Conservation (phyloP, 352 stramenopile species). For the Phytophthora capsici region DNA sequence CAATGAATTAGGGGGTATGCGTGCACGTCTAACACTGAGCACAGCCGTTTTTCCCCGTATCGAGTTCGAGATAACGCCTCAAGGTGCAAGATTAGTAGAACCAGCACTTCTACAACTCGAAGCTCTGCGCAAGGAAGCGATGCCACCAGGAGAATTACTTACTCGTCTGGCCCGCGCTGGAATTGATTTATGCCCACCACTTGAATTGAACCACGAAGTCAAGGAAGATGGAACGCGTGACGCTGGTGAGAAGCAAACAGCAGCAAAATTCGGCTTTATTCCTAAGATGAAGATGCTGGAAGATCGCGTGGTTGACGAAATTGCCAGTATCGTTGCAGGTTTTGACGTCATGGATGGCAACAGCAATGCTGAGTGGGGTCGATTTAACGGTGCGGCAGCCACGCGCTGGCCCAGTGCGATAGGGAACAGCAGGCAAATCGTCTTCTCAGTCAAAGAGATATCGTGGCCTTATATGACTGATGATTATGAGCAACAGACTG, state of each 20-base stretch:
- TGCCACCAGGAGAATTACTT: slow-evolving; percentile 67
- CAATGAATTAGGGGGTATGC: slow-evolving; percentile 21
- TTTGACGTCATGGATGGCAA: slow-evolving; percentile 62
- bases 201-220: slow-evolving; percentile 15
- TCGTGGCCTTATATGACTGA: slow-evolving; percentile 75
- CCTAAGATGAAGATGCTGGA: slow-evolving; percentile 72
- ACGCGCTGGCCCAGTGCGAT: slow-evolving; percentile 36
- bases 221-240: slow-evolving; percentile 18
- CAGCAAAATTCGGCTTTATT: slow-evolving; percentile 36
- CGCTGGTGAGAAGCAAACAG: slow-evolving; percentile 31
- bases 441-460: slow-evolving; percentile 82
- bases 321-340: slow-evolving; percentile 66
- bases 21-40: slow-evolving; percentile 57
- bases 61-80: slow-evolving; percentile 73
- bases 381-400: slow-evolving; percentile 16
- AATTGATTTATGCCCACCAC: slow-evolving; percentile 64
- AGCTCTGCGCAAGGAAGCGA: slow-evolving; percentile 38
- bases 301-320: slow-evolving; percentile 74
- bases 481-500: slow-evolving; percentile 26
- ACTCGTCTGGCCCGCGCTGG: slow-evolving; percentile 58
- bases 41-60: slow-evolving; percentile 62
- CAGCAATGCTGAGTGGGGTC: slow-evolving; percentile 19
- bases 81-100: slow-evolving; percentile 61
- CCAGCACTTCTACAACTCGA: slow-evolving; percentile 57
- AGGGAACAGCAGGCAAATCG: slow-evolving; percentile 60